phyloP scores from a whole-genome alignment of 257 asterid genomes.

The Nicotiana undulata region DNA sequence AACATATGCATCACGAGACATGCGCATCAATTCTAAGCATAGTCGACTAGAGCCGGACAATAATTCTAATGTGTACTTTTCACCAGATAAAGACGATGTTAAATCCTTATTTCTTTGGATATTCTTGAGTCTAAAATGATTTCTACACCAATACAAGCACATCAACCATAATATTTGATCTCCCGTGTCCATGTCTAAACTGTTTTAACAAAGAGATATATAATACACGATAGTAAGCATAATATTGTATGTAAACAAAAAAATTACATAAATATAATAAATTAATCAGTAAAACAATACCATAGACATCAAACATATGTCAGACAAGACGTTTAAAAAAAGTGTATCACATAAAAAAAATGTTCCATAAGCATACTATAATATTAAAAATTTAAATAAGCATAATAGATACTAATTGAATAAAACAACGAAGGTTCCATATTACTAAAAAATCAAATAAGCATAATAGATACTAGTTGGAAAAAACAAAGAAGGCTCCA shows the following conservation, averaged over 20 bases:
- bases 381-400: no score
- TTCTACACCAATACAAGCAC: not conserved
- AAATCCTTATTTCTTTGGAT: no score
- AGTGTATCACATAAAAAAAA: not conserved
- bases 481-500: not conserved
- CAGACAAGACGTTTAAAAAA: no score
- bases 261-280: no score
- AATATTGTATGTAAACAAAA: no score
- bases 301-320: not conserved
- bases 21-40: no score
- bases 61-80: no score
- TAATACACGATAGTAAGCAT: not conserved
- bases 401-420: not conserved
- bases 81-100: not conserved
- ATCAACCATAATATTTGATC: not conserved
- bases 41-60: no score
- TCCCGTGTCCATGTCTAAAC: not conserved
- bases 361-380: not conserved
- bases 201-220: not conserved
- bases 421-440: not conserved
- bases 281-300: no score
- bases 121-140: not conserved
- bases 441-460: no score
- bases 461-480: not conserved
- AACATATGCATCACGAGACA: no score